phyloP scores from a whole-genome alignment of 495 filamentous ascomycete species.

The Trichoderma parareesei region DNA sequence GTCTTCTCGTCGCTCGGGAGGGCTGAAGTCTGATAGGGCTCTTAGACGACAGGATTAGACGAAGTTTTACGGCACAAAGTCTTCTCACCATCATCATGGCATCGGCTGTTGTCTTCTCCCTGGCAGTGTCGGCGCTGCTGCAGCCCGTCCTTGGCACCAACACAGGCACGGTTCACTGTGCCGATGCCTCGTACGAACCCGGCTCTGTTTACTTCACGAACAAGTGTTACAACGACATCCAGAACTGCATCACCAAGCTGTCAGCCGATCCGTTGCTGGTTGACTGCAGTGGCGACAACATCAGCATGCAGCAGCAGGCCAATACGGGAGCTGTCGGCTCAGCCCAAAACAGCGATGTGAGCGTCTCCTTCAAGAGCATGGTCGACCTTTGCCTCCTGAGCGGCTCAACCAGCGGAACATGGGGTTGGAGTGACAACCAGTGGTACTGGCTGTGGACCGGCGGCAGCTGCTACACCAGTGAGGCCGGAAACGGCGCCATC shows the following conservation, averaged over 20 bases:
- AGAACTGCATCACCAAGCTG: conserved; percentile 14
- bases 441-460: conserved; percentile 16
- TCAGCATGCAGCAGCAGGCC: conserved; percentile 8
- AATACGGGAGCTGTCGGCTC: conserved; percentile 1
- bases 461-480: conserved; percentile 11
- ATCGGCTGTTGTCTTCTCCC: background rate
- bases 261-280: conserved; percentile 11
- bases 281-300: conserved; percentile 13
- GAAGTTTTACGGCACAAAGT: background rate
- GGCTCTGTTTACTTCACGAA: conserved; percentile 14
- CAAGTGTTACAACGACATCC: conserved; percentile 13
- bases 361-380: conserved; percentile 15
- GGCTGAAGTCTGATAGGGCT: background rate
- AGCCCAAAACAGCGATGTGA: conserved; percentile 13
- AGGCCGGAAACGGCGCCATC: background rate
- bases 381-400: conserved; percentile 15
- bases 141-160: conserved; percentile 13
- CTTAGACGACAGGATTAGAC: background rate
- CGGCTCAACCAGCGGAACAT: conserved; percentile 15
- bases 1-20: background rate
- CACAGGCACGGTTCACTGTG: conserved; percentile 8
- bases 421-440: conserved; percentile 14
- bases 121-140: conserved; percentile 5
- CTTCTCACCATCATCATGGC: background rate
- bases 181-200: conserved; percentile 12